Percentiles rank a stretch among this genome's conserved stretches.
These are phyloP conservation scores for Linum tenue DNA, from an alignment of 345 rosid genomes.

Conservation along the genomic window DNA sequence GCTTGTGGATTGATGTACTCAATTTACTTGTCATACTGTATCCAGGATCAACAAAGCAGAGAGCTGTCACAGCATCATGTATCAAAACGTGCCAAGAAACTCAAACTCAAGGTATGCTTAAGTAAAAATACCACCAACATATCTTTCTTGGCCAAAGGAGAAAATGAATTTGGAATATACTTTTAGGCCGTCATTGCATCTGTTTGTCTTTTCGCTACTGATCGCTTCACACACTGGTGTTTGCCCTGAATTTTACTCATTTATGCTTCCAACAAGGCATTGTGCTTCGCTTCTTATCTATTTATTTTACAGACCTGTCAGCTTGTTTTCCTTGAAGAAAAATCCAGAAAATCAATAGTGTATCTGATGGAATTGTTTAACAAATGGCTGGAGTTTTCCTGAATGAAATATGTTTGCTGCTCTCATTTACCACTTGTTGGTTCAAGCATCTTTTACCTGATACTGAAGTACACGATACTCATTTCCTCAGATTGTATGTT, in stretches of 20 bases:
- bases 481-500: background rate
- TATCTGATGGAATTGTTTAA: background rate
- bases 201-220: background rate
- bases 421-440: background rate
- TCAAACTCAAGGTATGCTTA: slow-evolving; percentile 63
- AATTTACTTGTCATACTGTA: background rate
- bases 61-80: slow-evolving; percentile 91
- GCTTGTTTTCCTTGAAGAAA: background rate
- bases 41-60: slow-evolving; percentile 97
- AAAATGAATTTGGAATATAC: no score
- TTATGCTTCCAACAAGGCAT: background rate
- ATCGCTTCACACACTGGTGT: background rate
- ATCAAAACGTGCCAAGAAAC: slow-evolving; percentile 85
- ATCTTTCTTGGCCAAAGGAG: background rate
- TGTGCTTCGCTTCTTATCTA: background rate
- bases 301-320: background rate
- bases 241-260: background rate
- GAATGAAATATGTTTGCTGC: background rate
- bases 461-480: background rate
- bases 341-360: background rate
- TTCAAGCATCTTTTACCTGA: background rate
- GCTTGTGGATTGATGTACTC: background rate
- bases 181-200: background rate
- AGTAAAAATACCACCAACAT: background rate
- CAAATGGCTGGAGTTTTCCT: background rate